These are phyloP conservation scores for Fusarium poae DNA, from an alignment of 2,329 filamentous ascomycete species.

Conservation along the genomic window DNA sequence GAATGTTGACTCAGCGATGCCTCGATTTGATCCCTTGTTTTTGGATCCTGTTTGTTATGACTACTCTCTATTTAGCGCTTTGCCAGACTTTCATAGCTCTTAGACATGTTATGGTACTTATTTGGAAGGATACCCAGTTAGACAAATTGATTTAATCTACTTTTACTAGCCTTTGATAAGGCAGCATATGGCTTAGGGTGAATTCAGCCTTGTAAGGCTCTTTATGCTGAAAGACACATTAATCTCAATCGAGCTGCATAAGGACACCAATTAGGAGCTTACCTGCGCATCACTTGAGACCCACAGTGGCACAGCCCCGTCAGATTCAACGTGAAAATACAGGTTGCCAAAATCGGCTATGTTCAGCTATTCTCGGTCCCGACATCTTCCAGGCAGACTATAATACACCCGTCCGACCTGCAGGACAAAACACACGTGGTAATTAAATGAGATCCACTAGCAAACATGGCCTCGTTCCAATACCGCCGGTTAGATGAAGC, in stretches of 20 bases:
- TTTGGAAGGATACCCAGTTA: slow-evolving; percentile 15
- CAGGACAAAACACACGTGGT: no score
- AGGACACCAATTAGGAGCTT: not conserved
- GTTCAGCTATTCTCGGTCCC: not conserved
- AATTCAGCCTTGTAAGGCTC: slow-evolving; percentile 2
- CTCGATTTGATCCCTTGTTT: slow-evolving; percentile 22
- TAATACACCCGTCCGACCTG: not conserved
- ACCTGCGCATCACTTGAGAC: not conserved
- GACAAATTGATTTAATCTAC: not conserved
- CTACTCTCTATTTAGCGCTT: slow-evolving; percentile 23
- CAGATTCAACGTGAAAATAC: not conserved
- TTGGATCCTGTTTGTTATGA: slow-evolving; percentile 30
- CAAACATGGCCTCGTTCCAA: not conserved
- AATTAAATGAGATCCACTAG: no score
- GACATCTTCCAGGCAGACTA: not conserved
- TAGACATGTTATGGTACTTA: not conserved
- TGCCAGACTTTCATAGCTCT: slow-evolving; percentile 29
- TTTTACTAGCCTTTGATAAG: no score
- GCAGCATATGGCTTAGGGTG: no score
- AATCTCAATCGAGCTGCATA: not conserved
- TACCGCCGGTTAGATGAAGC: not conserved
- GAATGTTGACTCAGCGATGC: slow-evolving; percentile 1
- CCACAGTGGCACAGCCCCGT: not conserved
- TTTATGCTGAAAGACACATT: not conserved
- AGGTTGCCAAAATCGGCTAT: not conserved